Percentiles rank a stretch among this genome's conserved stretches.
Conservation (phyloP, 352 stramenopile genomes). For the Globisporangium cystogenes region DNA sequence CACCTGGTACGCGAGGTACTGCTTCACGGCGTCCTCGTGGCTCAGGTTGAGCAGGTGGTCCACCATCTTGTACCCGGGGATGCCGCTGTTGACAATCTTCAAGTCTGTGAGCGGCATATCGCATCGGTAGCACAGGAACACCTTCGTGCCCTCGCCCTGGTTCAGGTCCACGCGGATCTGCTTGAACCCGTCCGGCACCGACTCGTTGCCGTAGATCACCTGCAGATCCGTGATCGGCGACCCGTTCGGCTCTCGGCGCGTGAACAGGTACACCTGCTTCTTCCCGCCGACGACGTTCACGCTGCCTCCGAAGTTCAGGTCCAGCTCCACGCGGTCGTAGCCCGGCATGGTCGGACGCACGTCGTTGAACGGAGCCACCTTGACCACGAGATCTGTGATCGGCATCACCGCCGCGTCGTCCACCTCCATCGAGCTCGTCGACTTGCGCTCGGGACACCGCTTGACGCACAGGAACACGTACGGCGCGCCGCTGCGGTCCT, state of each 20-base stretch:
- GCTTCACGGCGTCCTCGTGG: conserved; percentile 61
- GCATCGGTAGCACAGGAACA: conserved; percentile 83
- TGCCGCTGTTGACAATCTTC: conserved; percentile 79
- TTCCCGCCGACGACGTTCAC: conserved; percentile 41
- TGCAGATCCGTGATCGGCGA: conserved; percentile 84
- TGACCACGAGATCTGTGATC: conserved; percentile 81
- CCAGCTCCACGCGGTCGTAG: conserved; percentile 77
- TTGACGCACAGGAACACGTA: conserved; percentile 86
- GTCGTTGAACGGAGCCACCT: conserved; percentile 48
- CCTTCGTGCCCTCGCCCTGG: conserved; percentile 74
- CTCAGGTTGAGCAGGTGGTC: conserved; percentile 69
- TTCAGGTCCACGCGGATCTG: conserved; percentile 85
- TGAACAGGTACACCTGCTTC: conserved; percentile 87
- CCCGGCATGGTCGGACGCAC: conserved; percentile 54
- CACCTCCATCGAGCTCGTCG: conserved; percentile 21
- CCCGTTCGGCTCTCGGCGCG: conserved; percentile 56
- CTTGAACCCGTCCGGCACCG: conserved; percentile 84
- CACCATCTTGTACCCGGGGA: conserved; percentile 81
- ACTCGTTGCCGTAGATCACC: conserved; percentile 73
- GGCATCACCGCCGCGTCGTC: conserved; percentile 30
- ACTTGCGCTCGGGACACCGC: conserved; percentile 46
- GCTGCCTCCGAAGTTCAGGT: conserved; percentile 72
- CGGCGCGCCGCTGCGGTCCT: conserved; percentile 64
- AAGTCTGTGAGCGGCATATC: conserved; percentile 88
- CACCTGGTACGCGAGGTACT: conserved; percentile 82